phyloP scores from a whole-genome alignment of 1,139 yeast genomes.

The Pneumocystis canis region DNA sequence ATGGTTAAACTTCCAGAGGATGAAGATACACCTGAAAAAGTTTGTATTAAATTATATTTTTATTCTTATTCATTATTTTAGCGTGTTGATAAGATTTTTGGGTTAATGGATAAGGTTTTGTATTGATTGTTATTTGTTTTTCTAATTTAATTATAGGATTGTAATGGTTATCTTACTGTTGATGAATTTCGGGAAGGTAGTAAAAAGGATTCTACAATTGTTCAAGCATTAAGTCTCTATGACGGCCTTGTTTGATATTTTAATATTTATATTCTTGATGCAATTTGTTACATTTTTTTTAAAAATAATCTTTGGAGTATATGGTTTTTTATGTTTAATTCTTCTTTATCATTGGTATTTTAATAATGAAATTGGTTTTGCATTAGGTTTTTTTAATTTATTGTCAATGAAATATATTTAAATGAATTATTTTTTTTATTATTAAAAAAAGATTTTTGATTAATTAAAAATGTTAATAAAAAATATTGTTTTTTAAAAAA shows the following conservation, averaged over 20 bases:
- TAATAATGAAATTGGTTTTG: neutral
- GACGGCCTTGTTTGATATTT: slow-evolving; percentile 26
- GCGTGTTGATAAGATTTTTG: slow-evolving; percentile 70
- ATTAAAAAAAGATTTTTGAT: neutral
- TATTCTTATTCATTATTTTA: neutral
- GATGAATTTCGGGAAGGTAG: slow-evolving; percentile 77
- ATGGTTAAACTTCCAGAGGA: slow-evolving; percentile 88
- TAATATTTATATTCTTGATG: neutral
- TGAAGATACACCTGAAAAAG: slow-evolving; percentile 76
- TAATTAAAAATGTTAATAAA: too few species aligned
- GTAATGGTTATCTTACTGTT: slow-evolving; percentile 50
- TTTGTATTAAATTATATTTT: slow-evolving; percentile 1
- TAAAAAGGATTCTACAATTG: slow-evolving; percentile 67
- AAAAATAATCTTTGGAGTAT: neutral
- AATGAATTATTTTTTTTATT: too few species aligned
- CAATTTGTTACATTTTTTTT: too few species aligned
- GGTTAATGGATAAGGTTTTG: slow-evolving; percentile 41
- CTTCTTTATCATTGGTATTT: neutral
- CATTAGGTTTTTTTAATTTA: neutral
- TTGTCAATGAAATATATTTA: too few species aligned
- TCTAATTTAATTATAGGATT: slow-evolving; percentile 23
- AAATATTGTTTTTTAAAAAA: neutral
- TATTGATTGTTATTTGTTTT: neutral
- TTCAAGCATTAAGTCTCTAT: slow-evolving; percentile 45
- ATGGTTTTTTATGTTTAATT: neutral